These are phyloP conservation scores for Saccharomycopsis vini DNA, from an alignment of 805 yeast genomes.

Conservation along the genomic window DNA sequence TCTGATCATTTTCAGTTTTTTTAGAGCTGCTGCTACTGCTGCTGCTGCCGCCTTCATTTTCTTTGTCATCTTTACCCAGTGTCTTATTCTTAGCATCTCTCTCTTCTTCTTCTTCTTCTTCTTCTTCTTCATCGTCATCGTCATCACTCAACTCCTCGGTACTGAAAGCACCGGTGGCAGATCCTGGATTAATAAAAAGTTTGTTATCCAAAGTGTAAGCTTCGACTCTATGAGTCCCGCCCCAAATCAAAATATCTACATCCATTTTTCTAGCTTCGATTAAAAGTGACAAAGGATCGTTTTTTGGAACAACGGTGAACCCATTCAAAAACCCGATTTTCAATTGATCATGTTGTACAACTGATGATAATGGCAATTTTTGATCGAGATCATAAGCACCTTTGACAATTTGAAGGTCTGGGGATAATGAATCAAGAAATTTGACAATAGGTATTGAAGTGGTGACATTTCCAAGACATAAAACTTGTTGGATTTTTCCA, in stretches of 20 bases:
- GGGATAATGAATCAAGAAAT: slow-evolving; percentile 58
- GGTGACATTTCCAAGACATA: slow-evolving; percentile 78
- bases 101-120: slow-evolving; percentile 21
- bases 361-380: slow-evolving; percentile 49
- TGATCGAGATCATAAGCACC: slow-evolving; percentile 69
- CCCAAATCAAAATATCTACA: slow-evolving; percentile 86
- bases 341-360: slow-evolving; percentile 60
- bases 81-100: slow-evolving; percentile 1
- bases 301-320: slow-evolving; percentile 70
- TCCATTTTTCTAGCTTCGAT: slow-evolving; percentile 83
- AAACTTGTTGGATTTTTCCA: slow-evolving; percentile 76
- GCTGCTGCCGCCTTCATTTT: neutral
- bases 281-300: slow-evolving; percentile 77
- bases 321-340: slow-evolving; percentile 84
- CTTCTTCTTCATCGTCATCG: slow-evolving; percentile 34
- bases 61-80: neutral
- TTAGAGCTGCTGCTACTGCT: neutral
- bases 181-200: slow-evolving; percentile 93
- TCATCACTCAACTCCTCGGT: slow-evolving; percentile 54
- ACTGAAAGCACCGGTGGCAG: slow-evolving; percentile 86
- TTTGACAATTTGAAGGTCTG: slow-evolving; percentile 64
- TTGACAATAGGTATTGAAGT: slow-evolving; percentile 53
- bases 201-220: slow-evolving; percentile 89
- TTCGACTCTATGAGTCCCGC: slow-evolving; percentile 87
- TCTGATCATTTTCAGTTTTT: neutral